A percentile compares a stretch with the other conserved stretches of the same genome.
phyloP scores from a whole-genome alignment of 2,329 filamentous ascomycete genomes.

The Fonsecaea monophora region DNA sequence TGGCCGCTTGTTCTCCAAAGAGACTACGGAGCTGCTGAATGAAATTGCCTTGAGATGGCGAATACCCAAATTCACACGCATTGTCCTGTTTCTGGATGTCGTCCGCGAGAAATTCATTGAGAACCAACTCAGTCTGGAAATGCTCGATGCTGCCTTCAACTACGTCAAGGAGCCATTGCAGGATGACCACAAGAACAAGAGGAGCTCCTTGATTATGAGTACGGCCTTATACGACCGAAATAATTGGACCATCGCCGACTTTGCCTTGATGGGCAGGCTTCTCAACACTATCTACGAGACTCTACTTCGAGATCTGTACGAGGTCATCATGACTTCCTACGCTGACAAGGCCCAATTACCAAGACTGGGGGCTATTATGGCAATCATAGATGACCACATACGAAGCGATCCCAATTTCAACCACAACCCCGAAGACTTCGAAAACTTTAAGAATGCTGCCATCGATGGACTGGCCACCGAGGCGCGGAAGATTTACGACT shows the following conservation, averaged over 20 bases:
- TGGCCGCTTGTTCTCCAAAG: conserved; percentile 69
- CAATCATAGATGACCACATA: conserved; percentile 81
- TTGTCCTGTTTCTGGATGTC: conserved; percentile 83
- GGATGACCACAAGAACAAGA: conserved; percentile 65
- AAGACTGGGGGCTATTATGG: conserved; percentile 78
- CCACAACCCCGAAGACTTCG: conserved; percentile 70
- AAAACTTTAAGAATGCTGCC: conserved; percentile 75
- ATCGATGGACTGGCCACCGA: conserved; percentile 74
- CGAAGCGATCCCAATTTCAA: conserved; percentile 78
- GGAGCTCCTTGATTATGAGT: conserved; percentile 54
- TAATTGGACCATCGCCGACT: conserved; percentile 74
- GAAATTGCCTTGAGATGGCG: conserved; percentile 90
- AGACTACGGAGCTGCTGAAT: conserved; percentile 80
- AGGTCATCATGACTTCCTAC: conserved; percentile 85
- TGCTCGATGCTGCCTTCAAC: conserved; percentile 82
- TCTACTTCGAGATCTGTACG: conserved; percentile 83
- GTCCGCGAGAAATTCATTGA: conserved; percentile 84
- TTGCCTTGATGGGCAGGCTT: conserved; percentile 74
- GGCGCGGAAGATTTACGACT: conserved; percentile 79
- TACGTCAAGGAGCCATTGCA: conserved; percentile 75
- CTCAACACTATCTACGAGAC: conserved; percentile 79
- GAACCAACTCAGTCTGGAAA: conserved; percentile 79
- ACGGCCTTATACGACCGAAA: conserved; percentile 63
- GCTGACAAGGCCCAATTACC: conserved; percentile 76
- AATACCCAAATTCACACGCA: conserved; percentile 79